Evolutionary conservation across 768 basidiomycete genomes (phyloP), one percentile per base, ranked within the genome.

Genomic region (Leucosporidium scottii): DNA sequence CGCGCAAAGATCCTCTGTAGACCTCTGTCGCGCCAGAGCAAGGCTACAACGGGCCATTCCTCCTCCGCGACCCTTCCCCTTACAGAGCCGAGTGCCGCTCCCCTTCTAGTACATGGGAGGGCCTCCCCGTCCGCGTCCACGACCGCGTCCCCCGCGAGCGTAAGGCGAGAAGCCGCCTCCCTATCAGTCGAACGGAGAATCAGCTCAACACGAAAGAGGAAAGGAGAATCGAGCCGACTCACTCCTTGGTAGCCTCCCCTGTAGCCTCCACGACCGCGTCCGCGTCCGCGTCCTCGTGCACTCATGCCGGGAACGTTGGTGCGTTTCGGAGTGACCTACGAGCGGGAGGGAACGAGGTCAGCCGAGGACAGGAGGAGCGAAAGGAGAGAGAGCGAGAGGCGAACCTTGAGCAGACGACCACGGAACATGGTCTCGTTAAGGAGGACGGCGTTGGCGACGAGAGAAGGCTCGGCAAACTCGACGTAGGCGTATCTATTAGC

Each of bases 371-470:
- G 39, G 47, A 36, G 60, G 31, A 5, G 34, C 36, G 67, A n/a
- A 21, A 47, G 12, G 44, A 59, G n/a, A n/a, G n/a, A n/a, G n/a
- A n/a, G n/a, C 18, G 49, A 30, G n/a, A 50, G 12, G 75, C 83
- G 65, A 70, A 91, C 94, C 82, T 93, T 93, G 78, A 99, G 87
- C 76, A 93, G 79, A 74, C 96, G 85, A 30, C 92, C 93, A 64
- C 89, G 85, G 83, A 99, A 96, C 75, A 93, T 79, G n/a, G 90
- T 93, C 74, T 97, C 93, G 79, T 98, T 92, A 82, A 99, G 84
- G 20, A 93, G 87, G 70, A 96, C 76, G 18, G 94, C 93, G 68
- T 91, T 87, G 75, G 91, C 88, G 71, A 98, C 88, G 72, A 90
- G 87, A 66, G 90, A 87, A 49, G 93, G 83, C 76, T 96, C 93